Conservation (phyloP, 371 early-diverging fungal species). For the Catenaria anguillulae region DNA sequence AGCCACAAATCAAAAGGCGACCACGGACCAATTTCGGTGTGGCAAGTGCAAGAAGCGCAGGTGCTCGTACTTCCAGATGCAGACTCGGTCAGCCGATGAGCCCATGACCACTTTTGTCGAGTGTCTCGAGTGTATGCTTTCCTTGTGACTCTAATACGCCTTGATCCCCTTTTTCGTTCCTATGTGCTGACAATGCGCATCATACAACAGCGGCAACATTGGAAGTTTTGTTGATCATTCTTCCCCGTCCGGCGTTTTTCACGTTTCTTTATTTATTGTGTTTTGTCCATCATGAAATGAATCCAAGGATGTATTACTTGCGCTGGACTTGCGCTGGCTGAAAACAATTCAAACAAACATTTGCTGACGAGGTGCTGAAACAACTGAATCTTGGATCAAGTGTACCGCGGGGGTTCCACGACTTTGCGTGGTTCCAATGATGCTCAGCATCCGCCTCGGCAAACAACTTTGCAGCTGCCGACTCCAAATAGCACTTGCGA, state of each 20-base stretch:
- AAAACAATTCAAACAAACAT: too few species aligned
- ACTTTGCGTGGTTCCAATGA: conserved; percentile 69
- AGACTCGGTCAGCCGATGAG: conserved; percentile 17
- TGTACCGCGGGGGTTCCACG: conserved; percentile 8
- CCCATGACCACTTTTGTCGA: conserved; percentile 8
- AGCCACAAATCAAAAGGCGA: conserved; percentile 60
- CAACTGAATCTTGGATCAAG: too few species aligned
- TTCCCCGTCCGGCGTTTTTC: too few species aligned
- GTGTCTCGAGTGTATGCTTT: conserved; percentile 3
- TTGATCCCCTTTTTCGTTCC: too few species aligned
- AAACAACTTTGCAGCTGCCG: conserved; percentile 50
- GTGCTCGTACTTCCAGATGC: conserved; percentile 91
- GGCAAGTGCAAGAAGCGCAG: conserved; percentile 82
- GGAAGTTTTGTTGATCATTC: neutral
- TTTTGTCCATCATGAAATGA: too few species aligned
- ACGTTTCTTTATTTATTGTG: too few species aligned
- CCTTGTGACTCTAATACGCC: too few species aligned
- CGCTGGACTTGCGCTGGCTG: too few species aligned
- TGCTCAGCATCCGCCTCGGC: conserved; percentile 49
- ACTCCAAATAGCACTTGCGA: conserved; percentile 59
- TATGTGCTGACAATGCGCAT: too few species aligned
- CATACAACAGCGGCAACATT: neutral
- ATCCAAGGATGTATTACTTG: too few species aligned
- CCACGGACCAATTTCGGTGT: conserved; percentile 89
- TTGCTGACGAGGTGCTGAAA: too few species aligned